A percentile compares a stretch with the other conserved stretches of the same genome.
Conservation (phyloP, 192 early-diverging fungal genomes). For the Spizellomyces sp. region DNA sequence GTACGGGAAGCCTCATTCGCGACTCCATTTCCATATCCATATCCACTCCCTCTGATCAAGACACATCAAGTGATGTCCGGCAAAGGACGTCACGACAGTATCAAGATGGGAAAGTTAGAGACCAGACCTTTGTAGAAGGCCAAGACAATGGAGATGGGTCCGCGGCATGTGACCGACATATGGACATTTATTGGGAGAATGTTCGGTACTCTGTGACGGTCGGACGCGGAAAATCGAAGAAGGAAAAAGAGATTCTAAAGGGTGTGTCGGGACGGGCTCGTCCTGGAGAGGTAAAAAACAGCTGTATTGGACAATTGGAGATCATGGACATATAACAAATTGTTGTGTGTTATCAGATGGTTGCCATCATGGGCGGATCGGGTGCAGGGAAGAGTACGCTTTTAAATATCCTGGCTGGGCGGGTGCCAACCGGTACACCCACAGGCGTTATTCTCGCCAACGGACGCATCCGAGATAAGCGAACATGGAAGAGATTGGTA, state of each 20-base stretch:
- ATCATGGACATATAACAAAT: not conserved
- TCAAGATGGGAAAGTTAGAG: too few relatives aligned
- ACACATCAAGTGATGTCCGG: too few relatives aligned
- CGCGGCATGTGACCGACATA: not conserved
- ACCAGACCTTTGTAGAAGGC: not conserved
- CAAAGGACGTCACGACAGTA: too few relatives aligned
- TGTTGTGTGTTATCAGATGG: slow-evolving; percentile 22
- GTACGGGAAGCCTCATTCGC: not conserved
- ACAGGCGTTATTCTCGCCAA: slow-evolving; percentile 78
- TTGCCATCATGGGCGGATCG: slow-evolving; percentile 85
- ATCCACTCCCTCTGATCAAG: too few relatives aligned
- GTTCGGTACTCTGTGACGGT: slow-evolving; percentile 58
- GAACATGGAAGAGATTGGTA: slow-evolving; percentile 12
- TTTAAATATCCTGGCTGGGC: slow-evolving; percentile 59
- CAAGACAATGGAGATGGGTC: not conserved
- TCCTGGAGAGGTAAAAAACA: slow-evolving; percentile 60
- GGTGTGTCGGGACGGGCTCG: slow-evolving; percentile 65
- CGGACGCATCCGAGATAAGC: slow-evolving; percentile 55
- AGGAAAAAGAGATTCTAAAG: slow-evolving; percentile 56
- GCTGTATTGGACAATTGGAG: not conserved
- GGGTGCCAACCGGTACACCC: slow-evolving; percentile 56
- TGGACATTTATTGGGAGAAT: slow-evolving; percentile 62
- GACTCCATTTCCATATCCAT: too few relatives aligned
- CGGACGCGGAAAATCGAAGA: slow-evolving; percentile 50
- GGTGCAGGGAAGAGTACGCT: slow-evolving; percentile 77